Conservation (phyloP, 2,329 filamentous ascomycete species). For the Fusarium sp. region DNA sequence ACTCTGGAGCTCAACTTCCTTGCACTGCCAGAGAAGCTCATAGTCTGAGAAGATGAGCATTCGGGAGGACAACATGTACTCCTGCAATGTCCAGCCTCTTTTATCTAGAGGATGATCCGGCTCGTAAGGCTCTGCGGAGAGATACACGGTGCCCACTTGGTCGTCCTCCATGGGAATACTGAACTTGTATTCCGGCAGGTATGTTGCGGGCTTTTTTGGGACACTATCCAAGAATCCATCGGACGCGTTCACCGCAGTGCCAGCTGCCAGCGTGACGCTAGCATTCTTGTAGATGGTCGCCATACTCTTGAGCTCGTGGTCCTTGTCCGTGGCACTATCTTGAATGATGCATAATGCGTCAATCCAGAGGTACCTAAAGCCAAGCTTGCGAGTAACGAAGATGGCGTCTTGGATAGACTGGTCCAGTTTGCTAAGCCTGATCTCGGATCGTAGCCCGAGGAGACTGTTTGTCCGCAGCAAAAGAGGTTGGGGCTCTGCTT, state of each 20-base stretch:
- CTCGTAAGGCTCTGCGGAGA: neutral
- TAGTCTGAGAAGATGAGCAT: conserved; percentile 33
- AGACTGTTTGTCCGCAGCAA: neutral
- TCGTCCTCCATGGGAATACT: neutral
- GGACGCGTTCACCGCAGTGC: neutral
- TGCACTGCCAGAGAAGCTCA: conserved; percentile 39
- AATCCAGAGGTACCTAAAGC: neutral
- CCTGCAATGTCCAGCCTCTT: conserved; percentile 38
- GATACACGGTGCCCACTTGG: neutral
- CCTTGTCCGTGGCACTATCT: neutral
- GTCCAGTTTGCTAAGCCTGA: neutral
- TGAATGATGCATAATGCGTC: conserved; percentile 4
- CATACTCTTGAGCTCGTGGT: neutral
- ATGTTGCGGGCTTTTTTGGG: neutral
- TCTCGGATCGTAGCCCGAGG: neutral
- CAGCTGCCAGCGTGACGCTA: neutral
- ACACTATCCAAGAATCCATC: neutral
- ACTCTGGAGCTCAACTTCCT: conserved; percentile 14
- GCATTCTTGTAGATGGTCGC: conserved; percentile 9
- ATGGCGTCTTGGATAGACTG: neutral
- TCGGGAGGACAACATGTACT: conserved; percentile 36
- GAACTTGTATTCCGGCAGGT: neutral
- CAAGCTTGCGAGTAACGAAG: neutral
- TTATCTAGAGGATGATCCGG: conserved; percentile 15
- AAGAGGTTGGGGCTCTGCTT: neutral